Evolutionary conservation across 2,329 filamentous ascomycete species (phyloP).

Genomic region (Verticillium zaregamsianum): DNA sequence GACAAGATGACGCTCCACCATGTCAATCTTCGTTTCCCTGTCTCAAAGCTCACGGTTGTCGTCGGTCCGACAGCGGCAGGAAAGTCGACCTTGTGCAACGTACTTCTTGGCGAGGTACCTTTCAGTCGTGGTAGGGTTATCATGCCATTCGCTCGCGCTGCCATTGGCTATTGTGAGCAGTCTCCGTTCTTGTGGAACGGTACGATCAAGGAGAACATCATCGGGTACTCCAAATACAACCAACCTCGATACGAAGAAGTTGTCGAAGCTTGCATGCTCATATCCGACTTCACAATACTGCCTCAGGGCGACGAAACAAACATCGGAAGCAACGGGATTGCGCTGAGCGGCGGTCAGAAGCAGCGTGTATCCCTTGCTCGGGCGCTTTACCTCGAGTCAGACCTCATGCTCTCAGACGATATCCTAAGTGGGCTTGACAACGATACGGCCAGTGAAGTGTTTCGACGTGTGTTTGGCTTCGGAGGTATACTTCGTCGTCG

Average conservation of each 20-base stretch:
- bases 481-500: constrained; percentile 17
- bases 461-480: constrained; percentile 24
- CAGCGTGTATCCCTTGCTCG: constrained; percentile 21
- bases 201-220: constrained; percentile 19
- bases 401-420: constrained; percentile 26
- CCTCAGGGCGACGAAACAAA: constrained; percentile 23
- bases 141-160: constrained; percentile 8
- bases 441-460: constrained; percentile 30
- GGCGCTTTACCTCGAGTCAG: constrained; percentile 16
- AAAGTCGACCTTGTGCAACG: constrained; percentile 36
- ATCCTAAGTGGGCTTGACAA: constrained; percentile 27
- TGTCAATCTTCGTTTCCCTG: constrained; percentile 26
- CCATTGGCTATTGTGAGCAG: constrained; percentile 28
- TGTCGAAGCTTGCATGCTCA: constrained; percentile 13
- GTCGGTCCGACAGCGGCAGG: constrained; percentile 35
- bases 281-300: constrained; percentile 16
- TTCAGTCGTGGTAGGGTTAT: constrained; percentile 14
- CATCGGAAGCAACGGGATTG: constrained; percentile 27
- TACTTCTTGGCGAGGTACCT: constrained; percentile 25
- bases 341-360: constrained; percentile 29
- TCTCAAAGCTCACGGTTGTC: constrained; percentile 28
- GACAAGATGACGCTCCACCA: constrained; percentile 21
- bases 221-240: constrained; percentile 15
- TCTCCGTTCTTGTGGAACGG: constrained; percentile 18
- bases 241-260: constrained; percentile 14